Base-by-base conservation (phyloP, 805 yeast species). In the Hanseniaspora meyeri region DNA sequence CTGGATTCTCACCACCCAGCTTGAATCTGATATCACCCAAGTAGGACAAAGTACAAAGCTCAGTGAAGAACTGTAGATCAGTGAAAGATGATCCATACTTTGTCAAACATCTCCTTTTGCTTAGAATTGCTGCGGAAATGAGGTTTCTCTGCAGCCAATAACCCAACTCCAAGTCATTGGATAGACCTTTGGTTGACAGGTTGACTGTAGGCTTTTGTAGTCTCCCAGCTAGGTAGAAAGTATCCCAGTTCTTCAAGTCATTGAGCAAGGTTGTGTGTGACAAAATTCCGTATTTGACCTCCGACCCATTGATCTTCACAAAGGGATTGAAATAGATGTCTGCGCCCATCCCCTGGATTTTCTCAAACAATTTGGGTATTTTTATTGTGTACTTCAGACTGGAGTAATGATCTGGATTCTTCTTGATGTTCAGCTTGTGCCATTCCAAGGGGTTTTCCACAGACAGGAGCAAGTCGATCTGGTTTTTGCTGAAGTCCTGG, bases 311-410 rank as follows among this genome's bases (percentile, higher is more conserved):
- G 55, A 89, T 74, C 47, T 77, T 74, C 7, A 87, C 88, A 68
- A 78, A 93, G 3, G 98, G 97, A 65, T 93, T 93, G 74, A 87
- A 93, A 68, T 91, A 93, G 3, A 91, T 85, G 8, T 97, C 96
- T 0, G 95, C 93, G 1, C 95, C 96, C 19, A 78, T 60, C 38
- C 79, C 77, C 65, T 84, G 89, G 17, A 85, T 77, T 58, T 67
- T 69, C 12, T 53, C 57, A 53, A 53, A 53, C 14, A 53, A 2
- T 4, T 36, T n/a, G 2, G 57, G 57, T 9, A 53, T 46, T 2
- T 82, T 71, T 9, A 87, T 76, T 1, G 76, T 72, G 55, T 66
- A 69, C 58, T 77, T 74, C 52, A 88, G 62, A 5, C 77, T 72
- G 8, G 97, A 89, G 65, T 93, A 93, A 68, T 93, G 97, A 9